phyloP scores from a whole-genome alignment of 495 filamentous ascomycete species.

The Xylaria venustula region DNA sequence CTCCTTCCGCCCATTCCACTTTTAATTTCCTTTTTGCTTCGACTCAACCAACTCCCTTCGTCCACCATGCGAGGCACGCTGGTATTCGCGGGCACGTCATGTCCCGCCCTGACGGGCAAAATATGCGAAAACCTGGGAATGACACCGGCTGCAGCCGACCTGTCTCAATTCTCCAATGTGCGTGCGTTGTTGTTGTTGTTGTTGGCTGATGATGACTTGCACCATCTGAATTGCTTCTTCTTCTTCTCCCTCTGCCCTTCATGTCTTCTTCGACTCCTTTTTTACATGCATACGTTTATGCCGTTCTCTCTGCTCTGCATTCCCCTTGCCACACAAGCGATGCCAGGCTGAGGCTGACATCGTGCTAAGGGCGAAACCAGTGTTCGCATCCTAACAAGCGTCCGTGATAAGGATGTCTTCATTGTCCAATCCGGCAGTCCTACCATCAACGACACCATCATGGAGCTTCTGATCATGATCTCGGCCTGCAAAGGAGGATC shows the following conservation, averaged over 20 bases:
- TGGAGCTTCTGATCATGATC: constrained; percentile 99
- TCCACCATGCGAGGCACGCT: constrained; percentile 56
- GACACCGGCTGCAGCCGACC: constrained; percentile 55
- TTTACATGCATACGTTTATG: not conserved
- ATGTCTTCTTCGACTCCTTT: not conserved
- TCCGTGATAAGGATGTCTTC: constrained; percentile 97
- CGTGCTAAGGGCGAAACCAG: constrained; percentile 86
- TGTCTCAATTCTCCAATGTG: constrained; percentile 60
- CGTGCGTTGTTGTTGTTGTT: too few relatives aligned
- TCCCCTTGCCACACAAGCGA: constrained; percentile 49
- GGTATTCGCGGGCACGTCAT: constrained; percentile 58
- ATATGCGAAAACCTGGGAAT: constrained; percentile 62
- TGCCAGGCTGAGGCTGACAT: constrained; percentile 63
- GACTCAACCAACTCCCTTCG: constrained; percentile 9
- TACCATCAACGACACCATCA: constrained; percentile 97
- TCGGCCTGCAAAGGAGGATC: constrained; percentile 97
- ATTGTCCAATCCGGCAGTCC: constrained; percentile 95
- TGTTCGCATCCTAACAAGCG: constrained; percentile 88
- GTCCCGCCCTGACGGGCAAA: constrained; percentile 53
- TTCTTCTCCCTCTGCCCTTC: constrained; percentile 19
- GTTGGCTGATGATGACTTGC: constrained; percentile 17
- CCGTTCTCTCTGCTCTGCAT: not conserved
- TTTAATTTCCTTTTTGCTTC: constrained; percentile 23
- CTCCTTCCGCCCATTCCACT: constrained; percentile 24
- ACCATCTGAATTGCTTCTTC: constrained; percentile 2